These are phyloP conservation scores for Keqinozyma sinolaborantium DNA, from an alignment of 1,139 yeast species.

Conservation along the genomic window DNA sequence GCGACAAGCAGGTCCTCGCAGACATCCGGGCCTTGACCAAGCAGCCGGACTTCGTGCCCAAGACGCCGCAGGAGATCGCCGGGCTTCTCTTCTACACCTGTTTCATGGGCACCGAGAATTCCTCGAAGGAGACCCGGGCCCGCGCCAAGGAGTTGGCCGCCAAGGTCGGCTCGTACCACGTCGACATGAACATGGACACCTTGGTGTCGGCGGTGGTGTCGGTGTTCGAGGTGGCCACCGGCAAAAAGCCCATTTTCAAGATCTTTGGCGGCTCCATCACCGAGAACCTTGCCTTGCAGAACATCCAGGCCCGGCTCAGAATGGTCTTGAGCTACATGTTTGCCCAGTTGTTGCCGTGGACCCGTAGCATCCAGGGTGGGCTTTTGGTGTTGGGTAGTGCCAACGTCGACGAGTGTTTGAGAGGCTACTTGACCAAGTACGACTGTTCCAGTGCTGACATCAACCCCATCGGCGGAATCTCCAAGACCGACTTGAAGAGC, in stretches of 20 bases:
- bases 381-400: conserved; percentile 91
- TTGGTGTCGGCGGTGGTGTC: conserved; percentile 71
- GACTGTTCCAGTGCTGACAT: conserved; percentile 97
- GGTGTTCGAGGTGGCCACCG: conserved; percentile 85
- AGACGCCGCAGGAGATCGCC: conserved; percentile 73
- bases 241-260: conserved; percentile 81
- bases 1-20: conserved; percentile 66
- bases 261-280: conserved; percentile 90
- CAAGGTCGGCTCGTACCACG: conserved; percentile 83
- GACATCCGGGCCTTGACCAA: conserved; percentile 69
- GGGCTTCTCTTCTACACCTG: conserved; percentile 77
- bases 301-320: conserved; percentile 91
- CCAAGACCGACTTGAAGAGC: conserved; percentile 84
- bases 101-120: conserved; percentile 94
- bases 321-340: conserved; percentile 92
- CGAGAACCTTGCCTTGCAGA: conserved; percentile 90
- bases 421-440: conserved; percentile 94
- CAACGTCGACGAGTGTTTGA: conserved; percentile 93
- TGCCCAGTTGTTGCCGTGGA: conserved; percentile 96
- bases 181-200: conserved; percentile 86
- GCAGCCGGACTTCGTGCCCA: conserved; percentile 60
- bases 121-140: conserved; percentile 78
- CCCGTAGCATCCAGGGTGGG: conserved; percentile 72
- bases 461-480: conserved; percentile 96
- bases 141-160: conserved; percentile 79